phyloP scores from a whole-genome alignment of 441 rosid genomes.

The Syzygium syzygioides region DNA sequence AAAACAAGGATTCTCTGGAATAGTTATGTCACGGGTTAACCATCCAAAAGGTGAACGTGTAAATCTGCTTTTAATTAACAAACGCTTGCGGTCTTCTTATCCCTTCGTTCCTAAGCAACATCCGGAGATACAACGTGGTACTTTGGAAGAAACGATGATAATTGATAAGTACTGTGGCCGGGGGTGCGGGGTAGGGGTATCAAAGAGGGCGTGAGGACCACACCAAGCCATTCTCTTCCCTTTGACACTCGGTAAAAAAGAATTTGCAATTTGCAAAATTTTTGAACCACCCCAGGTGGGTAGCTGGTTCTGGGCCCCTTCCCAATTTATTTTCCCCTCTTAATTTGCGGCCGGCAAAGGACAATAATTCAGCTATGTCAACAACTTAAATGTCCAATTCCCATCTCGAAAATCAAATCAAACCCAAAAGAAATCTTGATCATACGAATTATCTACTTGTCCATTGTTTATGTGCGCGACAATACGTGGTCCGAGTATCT shows the following conservation, averaged over 20 bases:
- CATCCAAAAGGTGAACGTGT: neutral
- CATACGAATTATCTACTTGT: neutral
- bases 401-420: neutral
- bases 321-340: neutral
- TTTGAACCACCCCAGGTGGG: neutral
- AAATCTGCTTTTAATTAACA: neutral
- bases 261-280: neutral
- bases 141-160: neutral
- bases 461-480: neutral
- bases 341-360: neutral
- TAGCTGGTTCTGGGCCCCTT: neutral
- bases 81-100: neutral
- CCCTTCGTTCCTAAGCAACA: neutral
- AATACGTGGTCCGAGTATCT: neutral
- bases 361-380: neutral
- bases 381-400: neutral
- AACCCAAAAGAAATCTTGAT: neutral
- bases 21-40: neutral
- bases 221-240: neutral
- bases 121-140: neutral
- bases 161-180: no score
- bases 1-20: neutral
- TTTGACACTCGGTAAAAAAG: neutral
- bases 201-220: neutral
- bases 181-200: neutral